Evolutionary conservation across 2,329 filamentous ascomycete species (phyloP), one percentile per base, ranked within the genome.

Genomic region (Ceratocystis colombiana): DNA sequence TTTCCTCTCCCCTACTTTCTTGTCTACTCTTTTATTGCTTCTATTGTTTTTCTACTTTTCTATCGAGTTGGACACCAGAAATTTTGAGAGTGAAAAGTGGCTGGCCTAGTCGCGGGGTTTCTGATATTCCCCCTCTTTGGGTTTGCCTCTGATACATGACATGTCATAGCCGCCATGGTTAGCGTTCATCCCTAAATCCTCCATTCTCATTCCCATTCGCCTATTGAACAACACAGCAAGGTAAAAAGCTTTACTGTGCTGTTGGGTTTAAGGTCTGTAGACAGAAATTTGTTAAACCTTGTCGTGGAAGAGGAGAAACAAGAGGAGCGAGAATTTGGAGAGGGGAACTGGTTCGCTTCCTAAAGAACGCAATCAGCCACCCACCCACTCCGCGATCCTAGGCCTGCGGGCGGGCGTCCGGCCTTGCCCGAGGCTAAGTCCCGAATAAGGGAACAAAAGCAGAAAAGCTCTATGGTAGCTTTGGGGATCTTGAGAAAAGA

Each of bases 381-480:
- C 2, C 28, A 33, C 28, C 55, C 55, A 59, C 28, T 59, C 55
- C 33, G 55, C 28, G 55, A 59, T 59, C 55, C 55, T 59, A 59
- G 28, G 37, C 37, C 55, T n/a, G 33, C 55, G 25, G 28, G 28
- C 30, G 55, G 28, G 28, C 25, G 53, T 57, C 55, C 55, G 55
- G 55, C 55, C 55, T 59, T 37, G 55, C 55, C 55, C 55, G 55
- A 59, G 55, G 33, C 55, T 30, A 37, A 20, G 7, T 25, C 55
- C 28, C 55, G 28, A 59, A 28, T 20, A 28, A 41, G 37, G 37
- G 37, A 41, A 41, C 37, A 41, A 41, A 41, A 41, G 37, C 37
- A 41, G 37, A 53, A 53, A 28, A 2, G 48, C 5, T 28, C 48
- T 17, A 53, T 22, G 17, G 10, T 53, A 53, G 48, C 20, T 48